Evolutionary conservation across 345 rosid genomes (phyloP).

Genomic region (Eucalyptus regnans): DNA sequence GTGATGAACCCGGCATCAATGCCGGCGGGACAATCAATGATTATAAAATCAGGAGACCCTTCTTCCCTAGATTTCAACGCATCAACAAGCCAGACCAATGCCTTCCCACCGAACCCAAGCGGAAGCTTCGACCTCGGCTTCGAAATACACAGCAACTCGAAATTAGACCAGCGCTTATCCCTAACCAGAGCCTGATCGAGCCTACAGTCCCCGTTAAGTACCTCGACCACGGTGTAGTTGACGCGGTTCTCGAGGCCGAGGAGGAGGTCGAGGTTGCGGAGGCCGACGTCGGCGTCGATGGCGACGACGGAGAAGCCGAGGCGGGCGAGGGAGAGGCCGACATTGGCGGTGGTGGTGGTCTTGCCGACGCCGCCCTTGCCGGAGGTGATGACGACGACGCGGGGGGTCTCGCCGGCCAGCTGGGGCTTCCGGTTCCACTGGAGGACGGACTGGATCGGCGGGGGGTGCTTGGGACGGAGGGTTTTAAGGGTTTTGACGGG

Average conservation of each 20-base stretch:
- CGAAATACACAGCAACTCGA: conserved; percentile 85
- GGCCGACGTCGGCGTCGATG: conserved; percentile 90
- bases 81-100: conserved; percentile 85
- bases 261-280: conserved; percentile 90
- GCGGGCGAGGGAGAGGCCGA: conserved; percentile 95
- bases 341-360: conserved; percentile 94
- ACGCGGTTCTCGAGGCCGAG: conserved; percentile 92
- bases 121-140: conserved; percentile 93
- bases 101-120: conserved; percentile 87
- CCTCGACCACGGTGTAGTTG: conserved; percentile 88
- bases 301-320: conserved; percentile 91
- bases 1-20: conserved; percentile 99
- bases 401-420: conserved; percentile 85
- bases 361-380: conserved; percentile 99
- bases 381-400: conserved; percentile 95
- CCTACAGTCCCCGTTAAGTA: conserved; percentile 85
- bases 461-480: background rate
- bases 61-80: conserved; percentile 57
- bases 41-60: conserved; percentile 72
- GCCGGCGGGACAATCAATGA: conserved; percentile 92
- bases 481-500: background rate
- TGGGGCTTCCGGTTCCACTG: conserved; percentile 90
- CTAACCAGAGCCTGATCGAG: conserved; percentile 95
- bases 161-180: conserved; percentile 92
- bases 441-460: conserved; percentile 45